Base-by-base conservation (phyloP, 805 yeast genomes). In the Lachancea fermentati region DNA sequence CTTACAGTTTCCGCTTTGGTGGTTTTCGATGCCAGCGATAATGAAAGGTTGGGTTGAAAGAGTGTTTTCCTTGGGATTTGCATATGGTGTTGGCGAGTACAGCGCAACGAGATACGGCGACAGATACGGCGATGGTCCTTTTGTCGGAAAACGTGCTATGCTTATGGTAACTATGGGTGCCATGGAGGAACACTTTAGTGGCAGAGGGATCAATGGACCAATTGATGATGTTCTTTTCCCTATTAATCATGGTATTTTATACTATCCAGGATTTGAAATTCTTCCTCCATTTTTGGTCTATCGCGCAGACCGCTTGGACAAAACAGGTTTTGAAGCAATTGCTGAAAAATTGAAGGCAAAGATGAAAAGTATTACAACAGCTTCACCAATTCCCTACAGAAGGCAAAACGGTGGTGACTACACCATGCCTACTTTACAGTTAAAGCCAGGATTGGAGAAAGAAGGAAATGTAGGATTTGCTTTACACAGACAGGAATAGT, bases 11-110 rank as follows among this genome's bases (percentile, higher is more conserved):
- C 62, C 63, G 14, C 13, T 55, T 2, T 59, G 63, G 63, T 59
- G 63, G 63, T 57, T 42, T 38, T 26, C 45, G 4, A 46, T 58
- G 57, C 63, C 60, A 11, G 60, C 62, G n/a, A 57, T 57, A 25
- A 35, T 58, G 18, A 59, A 54, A 29, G 62, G 63, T 11, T 58
- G 61, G 58, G 36, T 58, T 19, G 62, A 55, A 3, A 43, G 60
- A 24, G 61, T 54, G 13, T 51, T 32, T 32, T 39, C 56, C 3
- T 45, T 38, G 33, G 59, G 55, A 8, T 46, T 50, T 12, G 61
- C 49, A 12, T 56, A 55, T 22, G 58, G 57, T 14, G 38, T 39
- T 26, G 57, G 54, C 26, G 44, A 26, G 16, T 43, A 47, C 32
- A 44, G 30, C 30, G 45, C 39, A 6, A 30, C 31, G 17, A 39